These are phyloP conservation scores for Penicillium canescens DNA, from an alignment of 495 filamentous ascomycete genomes.

Conservation along the genomic window DNA sequence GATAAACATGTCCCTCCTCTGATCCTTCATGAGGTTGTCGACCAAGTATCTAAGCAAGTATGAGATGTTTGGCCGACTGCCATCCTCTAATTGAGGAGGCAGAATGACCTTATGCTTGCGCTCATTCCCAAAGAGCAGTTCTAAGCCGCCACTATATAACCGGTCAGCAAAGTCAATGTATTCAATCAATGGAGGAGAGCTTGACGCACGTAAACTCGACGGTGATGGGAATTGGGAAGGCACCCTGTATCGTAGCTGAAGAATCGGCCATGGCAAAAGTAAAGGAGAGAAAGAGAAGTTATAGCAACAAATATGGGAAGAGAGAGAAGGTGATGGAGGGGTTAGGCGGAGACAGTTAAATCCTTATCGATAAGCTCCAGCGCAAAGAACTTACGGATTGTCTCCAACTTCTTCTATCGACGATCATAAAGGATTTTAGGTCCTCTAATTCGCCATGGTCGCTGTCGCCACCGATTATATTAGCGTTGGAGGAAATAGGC, in stretches of 20 bases:
- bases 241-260: slow-evolving; percentile 7
- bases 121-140: slow-evolving; percentile 87
- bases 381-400: slow-evolving; percentile 27
- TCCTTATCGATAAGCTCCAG: slow-evolving; percentile 49
- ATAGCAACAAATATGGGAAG: not conserved
- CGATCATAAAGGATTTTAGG: not conserved
- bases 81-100: slow-evolving; percentile 59
- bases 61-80: slow-evolving; percentile 64
- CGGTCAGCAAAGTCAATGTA: slow-evolving; percentile 8
- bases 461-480: slow-evolving; percentile 61
- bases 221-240: slow-evolving; percentile 47
- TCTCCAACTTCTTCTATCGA: slow-evolving; percentile 11
- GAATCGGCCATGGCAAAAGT: slow-evolving; percentile 8
- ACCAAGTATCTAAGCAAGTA: slow-evolving; percentile 81
- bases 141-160: slow-evolving; percentile 77
- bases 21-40: slow-evolving; percentile 79
- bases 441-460: slow-evolving; percentile 35
- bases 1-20: slow-evolving; percentile 86
- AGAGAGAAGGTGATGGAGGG: slow-evolving; percentile 14
- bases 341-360: slow-evolving; percentile 15
- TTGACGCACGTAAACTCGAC: slow-evolving; percentile 74
- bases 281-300: not conserved
- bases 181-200: not conserved
- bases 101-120: slow-evolving; percentile 68
- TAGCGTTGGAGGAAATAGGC: slow-evolving; percentile 84